phyloP scores from a whole-genome alignment of 257 asterid species.

The Lycium barbarum region DNA sequence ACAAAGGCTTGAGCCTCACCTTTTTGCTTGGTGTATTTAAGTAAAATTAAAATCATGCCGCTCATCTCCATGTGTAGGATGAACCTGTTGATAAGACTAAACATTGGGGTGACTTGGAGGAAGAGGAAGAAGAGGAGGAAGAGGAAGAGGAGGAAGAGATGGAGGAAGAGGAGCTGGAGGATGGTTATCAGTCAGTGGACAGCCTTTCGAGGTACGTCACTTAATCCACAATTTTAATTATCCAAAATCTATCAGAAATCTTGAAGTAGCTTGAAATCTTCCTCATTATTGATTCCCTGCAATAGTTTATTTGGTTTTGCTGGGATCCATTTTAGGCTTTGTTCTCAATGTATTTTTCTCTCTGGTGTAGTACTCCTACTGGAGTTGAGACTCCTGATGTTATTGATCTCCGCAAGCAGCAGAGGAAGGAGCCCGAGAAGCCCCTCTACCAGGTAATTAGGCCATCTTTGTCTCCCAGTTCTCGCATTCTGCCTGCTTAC shows the following conservation, averaged over 20 bases:
- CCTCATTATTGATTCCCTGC: neutral
- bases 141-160: slow-evolving; percentile 81
- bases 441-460: slow-evolving; percentile 84
- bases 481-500: neutral
- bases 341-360: slow-evolving; percentile 35
- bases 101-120: slow-evolving; percentile 99
- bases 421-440: slow-evolving; percentile 98
- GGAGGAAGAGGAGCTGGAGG: slow-evolving; percentile 87
- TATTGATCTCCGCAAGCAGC: slow-evolving; percentile 98
- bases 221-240: neutral
- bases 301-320: neutral
- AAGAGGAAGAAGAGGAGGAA: slow-evolving; percentile 88
- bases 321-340: slow-evolving; percentile 18
- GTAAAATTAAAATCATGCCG: neutral
- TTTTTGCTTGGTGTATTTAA: neutral
- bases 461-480: slow-evolving; percentile 18
- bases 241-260: neutral
- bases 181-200: slow-evolving; percentile 91
- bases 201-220: slow-evolving; percentile 76
- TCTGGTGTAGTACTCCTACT: slow-evolving; percentile 81
- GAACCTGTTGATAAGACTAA: slow-evolving; percentile 90
- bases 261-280: slow-evolving; percentile 12
- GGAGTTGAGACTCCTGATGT: slow-evolving; percentile 99
- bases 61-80: slow-evolving; percentile 52
- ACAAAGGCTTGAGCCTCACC: neutral